Evolutionary conservation across 805 yeast species (phyloP), one percentile per base, ranked within the genome.

Genomic region (Torulaspora delbrueckii): DNA sequence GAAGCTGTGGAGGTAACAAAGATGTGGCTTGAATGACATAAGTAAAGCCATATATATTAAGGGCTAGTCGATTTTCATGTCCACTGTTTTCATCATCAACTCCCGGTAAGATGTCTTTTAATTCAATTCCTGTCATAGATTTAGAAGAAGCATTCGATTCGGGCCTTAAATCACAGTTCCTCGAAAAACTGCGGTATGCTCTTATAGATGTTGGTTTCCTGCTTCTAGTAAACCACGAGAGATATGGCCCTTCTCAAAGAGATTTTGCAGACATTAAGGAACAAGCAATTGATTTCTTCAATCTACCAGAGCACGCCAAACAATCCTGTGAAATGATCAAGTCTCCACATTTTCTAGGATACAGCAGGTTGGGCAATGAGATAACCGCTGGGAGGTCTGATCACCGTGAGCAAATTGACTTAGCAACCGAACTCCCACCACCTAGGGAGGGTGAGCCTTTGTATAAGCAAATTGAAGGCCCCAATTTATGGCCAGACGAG

Each of bases 331-430:
- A 74, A 37, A 79, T 76, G 85, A 73, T 68, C 38, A 68, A 71
- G 52, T 77, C 76, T 50, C 79, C 79, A 5, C 82, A 79, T 53
- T 79, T 81, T 52, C 70, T 74, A 55, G 86, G 82, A 4, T 81
- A 74, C 66, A 73, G 79, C 25, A 63, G 72, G 30, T 63, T 79
- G 19, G 84, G 81, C 5, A 76, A 78, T 47, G 84, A 79, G 54
- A 73, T 76, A 42, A 79, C 84, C 0, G 78, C 79, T 9, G 65
- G 66, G 18, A 65, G 66, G 22, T 69, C 75, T 3, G 86, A 80
- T 55, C 72, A 80, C 73, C 65, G 84, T 46, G 86, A 80, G 54
- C 85, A 81, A 60, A 73, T 75, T 47, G 85, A 80, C 55, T 65
- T 80, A 45, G 84, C 78, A 4, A 76, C 81, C 5, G 78, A 73